These are phyloP conservation scores for Butyriboletus loyo DNA, from an alignment of 768 basidiomycete genomes.

Conservation along the genomic window DNA sequence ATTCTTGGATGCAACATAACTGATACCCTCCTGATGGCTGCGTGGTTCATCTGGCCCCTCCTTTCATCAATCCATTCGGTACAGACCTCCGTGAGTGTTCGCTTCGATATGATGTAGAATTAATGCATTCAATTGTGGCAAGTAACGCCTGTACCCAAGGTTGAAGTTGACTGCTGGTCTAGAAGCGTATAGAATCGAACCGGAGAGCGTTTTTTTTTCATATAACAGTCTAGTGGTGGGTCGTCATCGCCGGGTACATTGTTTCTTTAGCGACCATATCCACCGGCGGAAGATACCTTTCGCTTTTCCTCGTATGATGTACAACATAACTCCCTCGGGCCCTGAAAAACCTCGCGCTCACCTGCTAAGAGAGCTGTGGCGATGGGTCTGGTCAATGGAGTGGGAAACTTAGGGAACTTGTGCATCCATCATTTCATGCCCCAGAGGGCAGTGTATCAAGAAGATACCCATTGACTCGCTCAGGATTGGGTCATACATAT, in stretches of 20 bases:
- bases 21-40: constrained; percentile 54
- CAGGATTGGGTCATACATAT: constrained; percentile 60
- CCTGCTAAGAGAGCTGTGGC: constrained; percentile 51
- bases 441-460: not conserved
- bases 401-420: constrained; percentile 59
- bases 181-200: constrained; percentile 42
- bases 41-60: constrained; percentile 35
- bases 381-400: constrained; percentile 61
- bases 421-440: constrained; percentile 28
- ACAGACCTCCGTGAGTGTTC: constrained; percentile 64
- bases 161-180: not conserved
- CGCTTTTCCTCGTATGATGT: constrained; percentile 49
- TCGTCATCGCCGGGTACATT: constrained; percentile 56
- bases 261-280: constrained; percentile 52
- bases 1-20: constrained; percentile 64
- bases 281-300: constrained; percentile 52
- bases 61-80: not conserved
- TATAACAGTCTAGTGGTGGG: constrained; percentile 55
- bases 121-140: constrained; percentile 57
- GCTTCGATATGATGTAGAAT: constrained; percentile 46
- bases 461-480: not conserved
- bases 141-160: not conserved
- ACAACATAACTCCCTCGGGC: not conserved
- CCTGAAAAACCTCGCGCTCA: no score
- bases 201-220: constrained; percentile 69